These are phyloP conservation scores for Fusarium pilosicola DNA, from an alignment of 2,329 filamentous ascomycete species.

Conservation along the genomic window DNA sequence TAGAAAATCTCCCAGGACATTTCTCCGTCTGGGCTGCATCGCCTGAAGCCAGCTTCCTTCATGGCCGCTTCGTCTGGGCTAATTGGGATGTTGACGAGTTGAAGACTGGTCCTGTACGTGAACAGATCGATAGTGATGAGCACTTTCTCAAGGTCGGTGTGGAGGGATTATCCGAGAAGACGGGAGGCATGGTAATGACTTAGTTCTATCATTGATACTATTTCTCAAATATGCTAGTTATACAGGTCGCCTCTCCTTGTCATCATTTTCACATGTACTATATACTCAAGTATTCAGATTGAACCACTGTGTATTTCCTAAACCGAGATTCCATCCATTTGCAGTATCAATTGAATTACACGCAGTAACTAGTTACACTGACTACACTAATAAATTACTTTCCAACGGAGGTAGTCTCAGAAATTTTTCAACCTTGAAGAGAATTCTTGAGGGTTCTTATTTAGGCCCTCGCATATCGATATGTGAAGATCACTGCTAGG, in stretches of 20 bases:
- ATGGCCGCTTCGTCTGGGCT: background rate
- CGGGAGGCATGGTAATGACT: background rate
- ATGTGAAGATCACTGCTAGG: too few relatives aligned
- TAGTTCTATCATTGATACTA: accelerated
- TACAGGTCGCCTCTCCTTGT: accelerated
- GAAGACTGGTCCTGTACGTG: background rate
- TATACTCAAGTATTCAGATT: too few relatives aligned
- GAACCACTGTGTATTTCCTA: too few relatives aligned
- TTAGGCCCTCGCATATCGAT: too few relatives aligned
- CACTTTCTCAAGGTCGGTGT: background rate
- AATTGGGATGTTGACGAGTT: background rate
- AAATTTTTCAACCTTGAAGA: too few relatives aligned
- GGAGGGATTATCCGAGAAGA: background rate
- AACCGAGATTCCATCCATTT: accelerated
- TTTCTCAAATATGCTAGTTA: accelerated
- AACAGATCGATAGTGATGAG: background rate
- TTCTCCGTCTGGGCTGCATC: background rate
- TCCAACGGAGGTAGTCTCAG: too few relatives aligned
- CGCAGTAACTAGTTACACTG: background rate
- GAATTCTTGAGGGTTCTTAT: too few relatives aligned
- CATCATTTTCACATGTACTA: background rate
- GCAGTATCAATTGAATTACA: accelerated
- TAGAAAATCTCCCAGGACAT: background rate
- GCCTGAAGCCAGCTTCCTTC: background rate
- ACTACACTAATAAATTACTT: too few relatives aligned